These are phyloP conservation scores for Phaeomoniella chlamydospora DNA, from an alignment of 2,329 filamentous ascomycete species.

Conservation along the genomic window DNA sequence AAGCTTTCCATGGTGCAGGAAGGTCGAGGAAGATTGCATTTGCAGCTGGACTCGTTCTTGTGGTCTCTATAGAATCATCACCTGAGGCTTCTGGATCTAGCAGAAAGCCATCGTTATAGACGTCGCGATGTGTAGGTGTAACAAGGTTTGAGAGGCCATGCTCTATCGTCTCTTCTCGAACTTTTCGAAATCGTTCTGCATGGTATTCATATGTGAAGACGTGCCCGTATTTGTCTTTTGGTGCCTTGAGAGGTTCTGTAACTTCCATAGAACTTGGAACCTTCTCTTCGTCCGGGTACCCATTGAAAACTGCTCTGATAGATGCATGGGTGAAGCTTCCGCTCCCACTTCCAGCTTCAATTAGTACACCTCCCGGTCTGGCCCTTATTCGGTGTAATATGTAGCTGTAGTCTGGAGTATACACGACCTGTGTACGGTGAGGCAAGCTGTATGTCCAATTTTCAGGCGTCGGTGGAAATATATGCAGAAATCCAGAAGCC, in stretches of 20 bases:
- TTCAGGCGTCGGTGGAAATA: slow-evolving; percentile 34
- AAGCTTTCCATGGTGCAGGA: slow-evolving; percentile 34
- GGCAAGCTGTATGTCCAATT: slow-evolving; percentile 35
- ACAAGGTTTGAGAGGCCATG: slow-evolving; percentile 30
- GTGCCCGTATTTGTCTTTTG: slow-evolving; percentile 16
- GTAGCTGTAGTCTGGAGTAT: slow-evolving; percentile 38
- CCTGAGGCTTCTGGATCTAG: slow-evolving; percentile 9
- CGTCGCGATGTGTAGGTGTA: slow-evolving; percentile 31
- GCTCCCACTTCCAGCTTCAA: slow-evolving; percentile 37
- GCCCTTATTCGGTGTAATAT: slow-evolving; percentile 32
- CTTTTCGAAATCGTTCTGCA: slow-evolving; percentile 22
- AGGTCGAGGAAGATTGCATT: slow-evolving; percentile 35
- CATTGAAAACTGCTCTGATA: slow-evolving; percentile 33
- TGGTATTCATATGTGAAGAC: slow-evolving; percentile 38
- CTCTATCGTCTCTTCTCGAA: slow-evolving; percentile 25
- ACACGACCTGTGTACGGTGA: slow-evolving; percentile 37
- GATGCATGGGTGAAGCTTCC: slow-evolving; percentile 37
- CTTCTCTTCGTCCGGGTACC: slow-evolving; percentile 17
- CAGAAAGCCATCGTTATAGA: slow-evolving; percentile 33
- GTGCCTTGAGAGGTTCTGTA: not conserved
- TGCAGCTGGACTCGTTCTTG: slow-evolving; percentile 24
- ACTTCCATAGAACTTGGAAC: no score
- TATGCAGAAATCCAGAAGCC: slow-evolving; percentile 31
- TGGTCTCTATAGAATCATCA: slow-evolving; percentile 4
- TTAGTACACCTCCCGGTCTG: slow-evolving; percentile 28